Base-by-base conservation (phyloP, 768 basidiomycete species). In the Gymnopilus junonius region DNA sequence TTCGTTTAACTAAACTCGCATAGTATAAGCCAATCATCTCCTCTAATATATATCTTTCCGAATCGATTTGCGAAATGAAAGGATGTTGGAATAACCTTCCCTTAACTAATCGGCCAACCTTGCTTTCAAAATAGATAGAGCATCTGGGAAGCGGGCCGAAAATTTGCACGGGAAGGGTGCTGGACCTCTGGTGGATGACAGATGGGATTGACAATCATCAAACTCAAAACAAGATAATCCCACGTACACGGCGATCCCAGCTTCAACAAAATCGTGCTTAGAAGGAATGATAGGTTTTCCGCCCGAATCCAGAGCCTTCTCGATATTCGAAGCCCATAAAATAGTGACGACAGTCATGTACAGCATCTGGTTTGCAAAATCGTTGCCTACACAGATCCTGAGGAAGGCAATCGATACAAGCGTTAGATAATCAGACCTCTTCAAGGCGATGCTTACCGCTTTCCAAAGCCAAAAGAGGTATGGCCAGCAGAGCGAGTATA, bases 301-400 rank as follows among this genome's bases (percentile, higher is more conserved):
- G 12, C 55, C 29, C 15, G n/a, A n/a, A 31, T 55, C 39, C 17
- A 40, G 8, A 37, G 62, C 51, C 29, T 6, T 31, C n/a, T 57
- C 60, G 40, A 69, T 59, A 27, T 69, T 54, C 17, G 46, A 50
- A 25, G 65, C 65, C 60, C 63, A 65, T 1, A 80, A 65, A 6
- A 73, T 58, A 31, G 66, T 60, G 15, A 77, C 77, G 23, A 76
- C 70, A 39, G 67, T 67, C 35, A 78, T 75, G 59, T 77, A 79
- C 40, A 79, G 51, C 20, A 73, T 69, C 12, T 74, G 63, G 50
- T 76, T 75, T 0, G 77, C 78, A 17, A 79, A 62, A 54, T 75
- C 68, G 27, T 69, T 63, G 17, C 79, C 79, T 17, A 73, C 68
- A 55, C 79, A 80, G 17, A 75, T 72, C 20, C 58, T 48, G 20